A percentile compares a stretch with the other conserved stretches of the same genome.
These are phyloP conservation scores for Aspergillus sp. DNA, from an alignment of 2,329 filamentous ascomycete species.

Conservation along the genomic window DNA sequence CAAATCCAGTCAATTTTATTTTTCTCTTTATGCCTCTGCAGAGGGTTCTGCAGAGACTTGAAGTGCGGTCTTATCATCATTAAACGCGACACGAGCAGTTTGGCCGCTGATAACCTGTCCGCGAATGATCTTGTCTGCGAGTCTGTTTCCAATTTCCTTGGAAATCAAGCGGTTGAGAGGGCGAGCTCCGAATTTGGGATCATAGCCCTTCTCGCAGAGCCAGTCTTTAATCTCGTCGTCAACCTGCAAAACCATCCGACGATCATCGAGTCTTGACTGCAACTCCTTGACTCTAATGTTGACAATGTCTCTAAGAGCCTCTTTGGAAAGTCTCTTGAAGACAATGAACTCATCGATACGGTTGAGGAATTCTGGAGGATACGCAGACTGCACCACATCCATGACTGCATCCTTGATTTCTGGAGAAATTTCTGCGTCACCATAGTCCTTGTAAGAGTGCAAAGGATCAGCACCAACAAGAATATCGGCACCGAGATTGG, in stretches of 20 bases:
- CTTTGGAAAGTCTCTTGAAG: constrained; percentile 75
- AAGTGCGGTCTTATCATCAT: constrained; percentile 54
- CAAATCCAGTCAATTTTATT: no score
- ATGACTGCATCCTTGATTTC: constrained; percentile 74
- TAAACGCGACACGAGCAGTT: constrained; percentile 62
- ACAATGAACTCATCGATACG: constrained; percentile 95
- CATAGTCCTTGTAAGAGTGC: constrained; percentile 56
- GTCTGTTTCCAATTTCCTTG: constrained; percentile 78
- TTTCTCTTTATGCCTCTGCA: constrained; percentile 1
- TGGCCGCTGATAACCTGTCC: constrained; percentile 73
- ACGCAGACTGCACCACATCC: constrained; percentile 67
- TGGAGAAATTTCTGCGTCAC: constrained; percentile 63
- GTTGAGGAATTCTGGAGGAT: constrained; percentile 94
- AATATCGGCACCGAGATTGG: constrained; percentile 87
- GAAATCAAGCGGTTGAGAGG: constrained; percentile 86
- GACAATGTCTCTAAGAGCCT: constrained; percentile 81
- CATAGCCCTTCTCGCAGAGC: constrained; percentile 84
- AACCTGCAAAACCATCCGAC: constrained; percentile 70
- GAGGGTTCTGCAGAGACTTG: constrained; percentile 38
- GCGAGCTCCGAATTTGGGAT: constrained; percentile 82
- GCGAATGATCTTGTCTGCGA: constrained; percentile 87
- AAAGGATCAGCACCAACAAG: constrained; percentile 68
- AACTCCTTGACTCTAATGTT: constrained; percentile 85
- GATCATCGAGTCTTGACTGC: constrained; percentile 73
- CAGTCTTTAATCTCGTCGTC: constrained; percentile 68